Conservation (phyloP, 768 basidiomycete genomes). For the Cubamyces lactineus region DNA sequence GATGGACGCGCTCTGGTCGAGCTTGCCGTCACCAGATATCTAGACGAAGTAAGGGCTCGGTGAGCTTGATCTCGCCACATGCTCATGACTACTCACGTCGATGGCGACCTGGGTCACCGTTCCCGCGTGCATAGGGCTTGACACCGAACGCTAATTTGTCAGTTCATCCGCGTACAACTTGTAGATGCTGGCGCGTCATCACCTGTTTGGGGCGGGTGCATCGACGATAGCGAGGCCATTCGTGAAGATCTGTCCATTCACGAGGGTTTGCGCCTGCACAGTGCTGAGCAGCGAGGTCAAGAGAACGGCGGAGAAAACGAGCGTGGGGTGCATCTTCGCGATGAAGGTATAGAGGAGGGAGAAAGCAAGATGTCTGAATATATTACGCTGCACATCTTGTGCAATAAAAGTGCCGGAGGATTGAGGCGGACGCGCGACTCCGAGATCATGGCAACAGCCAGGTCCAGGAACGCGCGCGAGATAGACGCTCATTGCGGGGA, state of each 20-base stretch:
- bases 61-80: too few species aligned
- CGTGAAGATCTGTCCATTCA: slow-evolving; percentile 37
- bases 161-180: neutral
- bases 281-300: neutral
- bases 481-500: slow-evolving; percentile 5
- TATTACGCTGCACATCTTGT: neutral
- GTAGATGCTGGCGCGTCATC: neutral
- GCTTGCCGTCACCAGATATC: slow-evolving; percentile 51
- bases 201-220: slow-evolving; percentile 33
- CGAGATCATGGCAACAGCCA: slow-evolving; percentile 13
- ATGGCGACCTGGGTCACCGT: slow-evolving; percentile 39
- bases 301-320: slow-evolving; percentile 26
- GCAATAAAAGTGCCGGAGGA: neutral
- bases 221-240: slow-evolving; percentile 41
- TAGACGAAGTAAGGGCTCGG: too few species aligned
- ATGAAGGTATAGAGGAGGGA: neutral
- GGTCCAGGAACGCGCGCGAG: slow-evolving; percentile 9
- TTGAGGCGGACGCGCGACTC: neutral
- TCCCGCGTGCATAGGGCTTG: slow-evolving; percentile 36
- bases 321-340: slow-evolving; percentile 25
- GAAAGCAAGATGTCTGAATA: neutral
- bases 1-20: slow-evolving; percentile 38
- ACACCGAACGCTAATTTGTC: neutral
- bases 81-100: slow-evolving; percentile 39
- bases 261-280: slow-evolving; percentile 29